Base-by-base conservation (phyloP, 768 basidiomycete species). In the Rhodocollybia butyracea region DNA sequence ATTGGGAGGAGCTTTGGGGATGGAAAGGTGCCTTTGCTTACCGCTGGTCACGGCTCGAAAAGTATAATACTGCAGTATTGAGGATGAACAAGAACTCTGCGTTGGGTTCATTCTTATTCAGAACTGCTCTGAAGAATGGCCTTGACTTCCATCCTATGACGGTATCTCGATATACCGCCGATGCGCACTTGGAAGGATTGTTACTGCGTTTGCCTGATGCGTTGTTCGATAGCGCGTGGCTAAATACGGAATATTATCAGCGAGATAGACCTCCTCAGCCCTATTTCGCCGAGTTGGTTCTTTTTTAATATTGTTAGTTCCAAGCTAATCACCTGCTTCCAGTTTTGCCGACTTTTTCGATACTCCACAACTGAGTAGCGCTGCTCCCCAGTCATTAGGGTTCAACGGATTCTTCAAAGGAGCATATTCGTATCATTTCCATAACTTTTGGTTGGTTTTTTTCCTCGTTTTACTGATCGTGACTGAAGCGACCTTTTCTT, bases 1-100 rank as follows among this genome's bases (percentile, higher is more conserved):
- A 97, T 66, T 96, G 95, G 95, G 94, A 97, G 69, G 94, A 96
- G 66, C 77, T 97, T 3, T 97, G 92, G 91, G 92, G 92, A 48
- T 95, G 90, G 88, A 84, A 85, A 57, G 94, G 94, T 40, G 91
- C 94, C 13, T 97, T 96, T 66, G 94, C 94, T 1, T 97, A 97
- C 69, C 81, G 94, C 12, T 97, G 95, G 94, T 91, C 88, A n/a
- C 82, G 89, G 53, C 77, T 94, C 58, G 84, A 90, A 63, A 91
- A 88, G 65, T 96, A 96, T 72, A 96, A 96, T 75, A 97, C 94
- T 5, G 94, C 94, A 2, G 91, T 97, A 5, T 77, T 97, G 56
- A 85, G 86, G 58, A 81, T 98, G 81, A 87, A 93, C 76, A 90
- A 88, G 67, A 81, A 80, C n/a, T 91, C 89, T 5, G 93, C 94